phyloP scores from a whole-genome alignment of 202 grass and related monocot genomes.

The Musa balbisiana region DNA sequence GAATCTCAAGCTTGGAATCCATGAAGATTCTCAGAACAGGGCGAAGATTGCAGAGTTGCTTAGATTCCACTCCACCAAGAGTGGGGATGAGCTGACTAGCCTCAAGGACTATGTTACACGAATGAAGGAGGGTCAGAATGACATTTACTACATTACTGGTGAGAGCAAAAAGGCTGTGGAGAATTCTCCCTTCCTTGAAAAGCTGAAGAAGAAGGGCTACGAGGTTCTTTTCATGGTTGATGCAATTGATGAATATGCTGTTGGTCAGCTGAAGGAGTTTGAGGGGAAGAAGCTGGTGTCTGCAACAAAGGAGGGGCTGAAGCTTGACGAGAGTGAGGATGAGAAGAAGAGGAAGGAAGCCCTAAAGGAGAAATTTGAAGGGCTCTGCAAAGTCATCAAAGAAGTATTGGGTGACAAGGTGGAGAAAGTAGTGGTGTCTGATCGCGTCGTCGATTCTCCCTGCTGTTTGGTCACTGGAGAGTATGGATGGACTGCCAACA shows the following conservation, averaged over 20 bases:
- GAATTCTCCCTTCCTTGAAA: conserved; percentile 3
- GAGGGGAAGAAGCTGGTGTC: neutral
- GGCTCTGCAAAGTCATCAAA: neutral
- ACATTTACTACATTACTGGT: conserved; percentile 4
- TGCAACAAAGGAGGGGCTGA: conserved; percentile 1
- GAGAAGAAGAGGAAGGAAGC: conserved; percentile 6
- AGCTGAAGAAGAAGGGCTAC: neutral
- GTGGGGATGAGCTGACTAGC: conserved; percentile 1
- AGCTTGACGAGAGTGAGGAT: conserved; percentile 3
- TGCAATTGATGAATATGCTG: neutral
- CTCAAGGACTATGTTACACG: conserved; percentile 9
- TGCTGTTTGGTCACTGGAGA: conserved; percentile 5
- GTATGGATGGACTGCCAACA: conserved; percentile 4
- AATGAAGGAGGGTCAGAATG: conserved; percentile 13
- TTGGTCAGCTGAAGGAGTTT: conserved; percentile 3
- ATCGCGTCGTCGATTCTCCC: neutral
- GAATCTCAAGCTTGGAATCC: conserved; percentile 11
- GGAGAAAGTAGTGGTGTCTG: neutral
- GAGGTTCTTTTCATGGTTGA: conserved; percentile 10
- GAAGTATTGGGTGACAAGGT: conserved; percentile 5
- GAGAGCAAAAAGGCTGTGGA: conserved; percentile 7
- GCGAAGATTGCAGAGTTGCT: neutral
- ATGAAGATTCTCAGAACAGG: conserved; percentile 11
- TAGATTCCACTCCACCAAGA: neutral
- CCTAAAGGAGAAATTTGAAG: conserved; percentile 7